A percentile compares a stretch with the other conserved stretches of the same genome.
phyloP scores from a whole-genome alignment of 257 asterid species.

The Solanum stenotomum region DNA sequence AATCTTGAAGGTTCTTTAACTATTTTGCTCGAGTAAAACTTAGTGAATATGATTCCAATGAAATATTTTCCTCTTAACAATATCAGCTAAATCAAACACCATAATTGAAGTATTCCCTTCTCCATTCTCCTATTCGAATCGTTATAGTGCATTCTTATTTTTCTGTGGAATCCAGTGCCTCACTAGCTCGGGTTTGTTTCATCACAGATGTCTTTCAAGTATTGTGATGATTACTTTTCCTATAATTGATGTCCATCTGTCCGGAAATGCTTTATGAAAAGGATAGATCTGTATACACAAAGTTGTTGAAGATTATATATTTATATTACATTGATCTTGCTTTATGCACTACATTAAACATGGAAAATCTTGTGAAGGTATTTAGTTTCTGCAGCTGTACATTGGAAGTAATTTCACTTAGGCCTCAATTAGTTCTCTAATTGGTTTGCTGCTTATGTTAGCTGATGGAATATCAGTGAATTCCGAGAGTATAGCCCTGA shows the following conservation, averaged over 20 bases:
- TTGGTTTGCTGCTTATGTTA: constrained; percentile 17
- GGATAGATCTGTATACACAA: neutral
- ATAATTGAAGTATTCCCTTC: neutral
- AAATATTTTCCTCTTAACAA: neutral
- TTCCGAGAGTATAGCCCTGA: constrained; percentile 44
- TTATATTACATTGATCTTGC: neutral
- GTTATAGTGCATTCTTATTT: neutral
- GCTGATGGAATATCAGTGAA: constrained; percentile 32
- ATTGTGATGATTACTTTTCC: neutral
- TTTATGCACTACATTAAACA: neutral
- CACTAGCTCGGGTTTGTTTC: neutral
- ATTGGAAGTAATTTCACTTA: neutral
- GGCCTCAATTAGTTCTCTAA: constrained; percentile 42
- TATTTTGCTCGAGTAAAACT: neutral
- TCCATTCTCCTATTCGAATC: neutral
- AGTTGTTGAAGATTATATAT: neutral
- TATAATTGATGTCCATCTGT: neutral
- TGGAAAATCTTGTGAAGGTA: neutral
- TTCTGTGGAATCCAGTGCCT: neutral
- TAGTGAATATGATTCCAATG: neutral
- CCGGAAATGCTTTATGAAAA: neutral
- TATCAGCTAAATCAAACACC: neutral
- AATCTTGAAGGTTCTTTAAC: neutral
- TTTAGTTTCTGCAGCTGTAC: neutral
- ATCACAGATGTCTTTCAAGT: neutral